Evolutionary conservation across 2,329 filamentous ascomycete genomes (phyloP).

Genomic region (Hysterium pulicare): DNA sequence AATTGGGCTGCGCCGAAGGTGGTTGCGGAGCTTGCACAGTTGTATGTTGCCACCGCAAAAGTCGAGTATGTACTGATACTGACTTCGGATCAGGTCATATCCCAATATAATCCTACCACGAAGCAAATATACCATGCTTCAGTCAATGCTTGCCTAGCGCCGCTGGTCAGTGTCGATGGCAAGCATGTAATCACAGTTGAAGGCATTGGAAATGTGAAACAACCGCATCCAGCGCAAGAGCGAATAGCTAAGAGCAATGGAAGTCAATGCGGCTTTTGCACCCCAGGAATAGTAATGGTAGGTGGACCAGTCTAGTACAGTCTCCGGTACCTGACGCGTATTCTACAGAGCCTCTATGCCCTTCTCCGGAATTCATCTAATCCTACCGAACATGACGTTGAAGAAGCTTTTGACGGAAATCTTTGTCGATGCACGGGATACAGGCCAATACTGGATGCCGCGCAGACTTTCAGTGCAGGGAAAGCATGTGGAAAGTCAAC

Average conservation of each 20-base stretch:
- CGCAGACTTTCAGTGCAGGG: slow-evolving; percentile 75
- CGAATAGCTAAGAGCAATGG: slow-evolving; percentile 87
- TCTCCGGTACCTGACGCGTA: background rate
- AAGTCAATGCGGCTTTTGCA: slow-evolving; percentile 94
- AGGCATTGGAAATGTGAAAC: slow-evolving; percentile 84
- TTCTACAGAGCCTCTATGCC: slow-evolving; percentile 77
- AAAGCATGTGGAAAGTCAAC: slow-evolving; percentile 54
- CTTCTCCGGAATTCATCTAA: slow-evolving; percentile 78
- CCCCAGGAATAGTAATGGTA: slow-evolving; percentile 91
- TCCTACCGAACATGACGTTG: slow-evolving; percentile 77
- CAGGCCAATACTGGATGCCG: slow-evolving; percentile 87
- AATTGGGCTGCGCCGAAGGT: slow-evolving; percentile 93
- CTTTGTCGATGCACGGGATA: slow-evolving; percentile 95
- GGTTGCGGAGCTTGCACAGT: slow-evolving; percentile 96
- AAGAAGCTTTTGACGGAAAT: slow-evolving; percentile 97
- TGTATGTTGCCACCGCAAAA: slow-evolving; percentile 50
- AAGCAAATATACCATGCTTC: slow-evolving; percentile 93
- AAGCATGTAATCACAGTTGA: slow-evolving; percentile 99
- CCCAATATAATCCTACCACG: slow-evolving; percentile 89
- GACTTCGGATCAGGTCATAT: slow-evolving; percentile 71
- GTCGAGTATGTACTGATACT: too few species aligned
- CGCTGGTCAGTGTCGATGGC: slow-evolving; percentile 87
- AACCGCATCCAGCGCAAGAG: slow-evolving; percentile 86
- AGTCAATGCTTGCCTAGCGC: slow-evolving; percentile 92
- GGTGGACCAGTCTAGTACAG: slow-evolving; percentile 5